These are phyloP conservation scores for Withania somnifera DNA, from an alignment of 305 asterid genomes.

Conservation along the genomic window DNA sequence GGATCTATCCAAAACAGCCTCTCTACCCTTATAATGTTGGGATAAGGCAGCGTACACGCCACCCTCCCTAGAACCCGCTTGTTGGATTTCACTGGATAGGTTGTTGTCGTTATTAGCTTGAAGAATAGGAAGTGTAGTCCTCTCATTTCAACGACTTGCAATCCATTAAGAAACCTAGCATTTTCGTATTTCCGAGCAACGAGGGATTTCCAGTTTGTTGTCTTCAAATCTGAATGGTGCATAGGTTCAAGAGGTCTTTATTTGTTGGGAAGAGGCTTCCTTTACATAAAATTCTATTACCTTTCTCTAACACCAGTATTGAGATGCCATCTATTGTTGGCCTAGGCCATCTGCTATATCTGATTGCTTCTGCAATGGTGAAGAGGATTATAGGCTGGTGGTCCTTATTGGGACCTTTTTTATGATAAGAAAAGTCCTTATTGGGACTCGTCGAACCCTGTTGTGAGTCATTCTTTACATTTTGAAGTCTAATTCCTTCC, in stretches of 20 bases:
- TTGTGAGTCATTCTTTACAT: not conserved
- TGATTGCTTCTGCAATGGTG: not conserved
- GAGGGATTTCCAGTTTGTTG: not conserved
- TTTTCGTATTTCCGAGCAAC: not conserved
- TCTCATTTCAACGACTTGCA: not conserved
- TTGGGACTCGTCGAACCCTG: no score
- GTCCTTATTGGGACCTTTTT: not conserved
- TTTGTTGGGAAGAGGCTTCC: not conserved
- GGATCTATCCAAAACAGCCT: no score
- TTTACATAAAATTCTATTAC: not conserved
- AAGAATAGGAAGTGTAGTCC: no score
- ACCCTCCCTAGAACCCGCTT: no score
- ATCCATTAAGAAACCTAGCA: not conserved
- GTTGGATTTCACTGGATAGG: no score
- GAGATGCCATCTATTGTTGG: not conserved
- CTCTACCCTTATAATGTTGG: no score
- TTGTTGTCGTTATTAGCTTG: no score
- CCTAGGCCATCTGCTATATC: not conserved
- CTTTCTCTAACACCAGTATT: not conserved
- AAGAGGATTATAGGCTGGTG: not conserved
- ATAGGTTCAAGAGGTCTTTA: not conserved
- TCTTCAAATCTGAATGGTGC: not conserved
- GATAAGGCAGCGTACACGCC: no score
- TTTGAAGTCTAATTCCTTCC: not conserved
- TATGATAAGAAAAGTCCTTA: no score